phyloP scores from a whole-genome alignment of 1,284 basidiomycete genomes.

The Trichosporon sp. region DNA sequence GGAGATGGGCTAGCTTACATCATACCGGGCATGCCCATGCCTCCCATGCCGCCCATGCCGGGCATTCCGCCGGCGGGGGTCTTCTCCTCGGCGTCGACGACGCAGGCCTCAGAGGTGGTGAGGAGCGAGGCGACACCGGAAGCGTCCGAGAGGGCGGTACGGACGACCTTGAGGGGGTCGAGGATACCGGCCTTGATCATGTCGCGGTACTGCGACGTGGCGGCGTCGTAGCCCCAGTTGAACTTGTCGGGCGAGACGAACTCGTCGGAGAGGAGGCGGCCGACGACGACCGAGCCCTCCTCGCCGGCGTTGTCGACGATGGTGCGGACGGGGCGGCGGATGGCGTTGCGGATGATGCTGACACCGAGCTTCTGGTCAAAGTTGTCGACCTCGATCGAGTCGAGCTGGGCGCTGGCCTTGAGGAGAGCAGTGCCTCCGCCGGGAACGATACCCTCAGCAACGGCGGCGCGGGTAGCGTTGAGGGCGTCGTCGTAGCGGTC shows the following conservation, averaged over 20 bases:
- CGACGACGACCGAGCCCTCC: slow-evolving; percentile 89
- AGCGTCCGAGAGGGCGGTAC: slow-evolving; percentile 85
- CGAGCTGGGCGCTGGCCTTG: slow-evolving; percentile 79
- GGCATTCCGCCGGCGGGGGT: slow-evolving; percentile 51
- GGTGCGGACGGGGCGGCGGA: slow-evolving; percentile 76
- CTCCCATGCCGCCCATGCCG: slow-evolving; percentile 49
- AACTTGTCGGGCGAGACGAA: slow-evolving; percentile 55
- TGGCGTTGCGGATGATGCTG: slow-evolving; percentile 81
- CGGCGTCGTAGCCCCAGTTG: slow-evolving; percentile 83
- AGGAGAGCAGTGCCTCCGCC: slow-evolving; percentile 79
- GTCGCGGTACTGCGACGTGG: slow-evolving; percentile 85
- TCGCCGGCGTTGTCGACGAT: slow-evolving; percentile 95
- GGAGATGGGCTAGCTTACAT: slow-evolving; percentile 1
- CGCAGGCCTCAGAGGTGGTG: slow-evolving; percentile 86
- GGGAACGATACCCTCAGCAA: slow-evolving; percentile 95
- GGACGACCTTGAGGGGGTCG: slow-evolving; percentile 87
- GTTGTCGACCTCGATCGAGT: slow-evolving; percentile 75
- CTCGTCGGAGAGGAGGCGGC: slow-evolving; percentile 59
- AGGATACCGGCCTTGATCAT: slow-evolving; percentile 93
- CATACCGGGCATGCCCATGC: slow-evolving; percentile 54
- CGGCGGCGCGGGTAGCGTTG: slow-evolving; percentile 93
- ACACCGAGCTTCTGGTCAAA: slow-evolving; percentile 98
- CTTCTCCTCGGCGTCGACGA: slow-evolving; percentile 87
- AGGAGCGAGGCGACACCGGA: slow-evolving; percentile 77
- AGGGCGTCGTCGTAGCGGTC: slow-evolving; percentile 97